Evolutionary conservation across 2,329 filamentous ascomycete species (phyloP).

Genomic region (Malbranchea zuffiana): DNA sequence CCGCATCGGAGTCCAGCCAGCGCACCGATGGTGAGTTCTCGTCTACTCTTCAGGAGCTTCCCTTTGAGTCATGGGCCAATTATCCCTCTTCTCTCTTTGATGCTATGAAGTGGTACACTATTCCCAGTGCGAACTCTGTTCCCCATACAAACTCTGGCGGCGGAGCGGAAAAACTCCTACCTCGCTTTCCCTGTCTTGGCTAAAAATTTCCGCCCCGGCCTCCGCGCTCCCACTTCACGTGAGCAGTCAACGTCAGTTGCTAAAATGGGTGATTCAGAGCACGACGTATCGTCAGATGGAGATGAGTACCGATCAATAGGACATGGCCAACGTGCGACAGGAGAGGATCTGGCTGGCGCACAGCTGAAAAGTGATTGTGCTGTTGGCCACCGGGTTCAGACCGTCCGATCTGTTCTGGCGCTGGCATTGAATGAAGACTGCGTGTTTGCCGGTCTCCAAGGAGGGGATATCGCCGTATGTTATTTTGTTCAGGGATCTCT

Average conservation of each 20-base stretch:
- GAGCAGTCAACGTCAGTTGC: background rate
- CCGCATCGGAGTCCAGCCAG: constrained; percentile 7
- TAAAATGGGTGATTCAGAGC: constrained; percentile 6
- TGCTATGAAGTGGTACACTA: background rate
- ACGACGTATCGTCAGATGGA: background rate
- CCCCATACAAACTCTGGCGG: constrained; percentile 1
- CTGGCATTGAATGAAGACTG: constrained; percentile 68
- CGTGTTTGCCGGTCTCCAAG: constrained; percentile 86
- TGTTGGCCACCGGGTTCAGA: constrained; percentile 34
- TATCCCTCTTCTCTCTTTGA: too few species aligned
- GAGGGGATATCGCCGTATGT: constrained; percentile 72
- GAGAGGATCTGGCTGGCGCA: too few species aligned
- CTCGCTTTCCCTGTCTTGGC: constrained; percentile 3
- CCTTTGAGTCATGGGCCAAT: too few species aligned
- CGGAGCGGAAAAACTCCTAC: constrained; percentile 9
- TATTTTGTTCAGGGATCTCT: background rate
- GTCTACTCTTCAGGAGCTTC: too few species aligned
- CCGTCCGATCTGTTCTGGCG: constrained; percentile 47
- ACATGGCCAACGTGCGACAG: too few species aligned
- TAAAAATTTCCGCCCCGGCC: background rate
- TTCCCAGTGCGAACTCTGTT: background rate
- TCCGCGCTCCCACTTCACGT: background rate
- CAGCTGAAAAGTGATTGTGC: constrained; percentile 4
- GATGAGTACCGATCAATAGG: constrained; percentile 1
- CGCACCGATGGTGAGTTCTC: constrained; percentile 5